These are phyloP conservation scores for Solanum virginianum DNA, from an alignment of 257 asterid species.

Conservation along the genomic window DNA sequence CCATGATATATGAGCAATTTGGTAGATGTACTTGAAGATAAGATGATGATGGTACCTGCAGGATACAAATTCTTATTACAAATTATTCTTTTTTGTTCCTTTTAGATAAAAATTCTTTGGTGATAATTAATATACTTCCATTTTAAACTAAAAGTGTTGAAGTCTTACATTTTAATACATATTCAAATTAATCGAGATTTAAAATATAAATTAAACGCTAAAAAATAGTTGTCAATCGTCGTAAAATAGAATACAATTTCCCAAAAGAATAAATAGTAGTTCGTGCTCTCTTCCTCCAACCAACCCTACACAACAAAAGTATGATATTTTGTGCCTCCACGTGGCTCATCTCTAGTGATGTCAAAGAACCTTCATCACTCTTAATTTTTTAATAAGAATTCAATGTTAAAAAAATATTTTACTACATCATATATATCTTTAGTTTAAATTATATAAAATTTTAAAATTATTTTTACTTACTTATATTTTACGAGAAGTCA, in stretches of 20 bases:
- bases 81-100: background rate
- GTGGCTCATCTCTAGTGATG: background rate
- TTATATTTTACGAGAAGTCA: background rate
- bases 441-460: rapidly evolving
- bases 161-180: background rate
- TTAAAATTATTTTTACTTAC: no score
- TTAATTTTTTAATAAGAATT: no score
- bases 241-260: background rate
- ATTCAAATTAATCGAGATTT: background rate
- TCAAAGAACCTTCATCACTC: background rate
- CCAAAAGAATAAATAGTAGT: background rate
- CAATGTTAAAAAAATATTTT: rapidly evolving
- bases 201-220: background rate
- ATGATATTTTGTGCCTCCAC: background rate
- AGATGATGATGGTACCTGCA: background rate
- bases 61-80: background rate
- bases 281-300: background rate
- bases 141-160: background rate
- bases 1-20: background rate
- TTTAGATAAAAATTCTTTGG: background rate
- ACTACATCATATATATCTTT: no score
- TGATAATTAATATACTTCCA: background rate
- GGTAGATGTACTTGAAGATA: background rate
- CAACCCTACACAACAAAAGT: background rate
- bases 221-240: background rate